Percentiles rank a stretch among this genome's conserved stretches.
Evolutionary conservation across 352 stramenopile genomes (phyloP).

Genomic region (Thalassiosira sp.): DNA sequence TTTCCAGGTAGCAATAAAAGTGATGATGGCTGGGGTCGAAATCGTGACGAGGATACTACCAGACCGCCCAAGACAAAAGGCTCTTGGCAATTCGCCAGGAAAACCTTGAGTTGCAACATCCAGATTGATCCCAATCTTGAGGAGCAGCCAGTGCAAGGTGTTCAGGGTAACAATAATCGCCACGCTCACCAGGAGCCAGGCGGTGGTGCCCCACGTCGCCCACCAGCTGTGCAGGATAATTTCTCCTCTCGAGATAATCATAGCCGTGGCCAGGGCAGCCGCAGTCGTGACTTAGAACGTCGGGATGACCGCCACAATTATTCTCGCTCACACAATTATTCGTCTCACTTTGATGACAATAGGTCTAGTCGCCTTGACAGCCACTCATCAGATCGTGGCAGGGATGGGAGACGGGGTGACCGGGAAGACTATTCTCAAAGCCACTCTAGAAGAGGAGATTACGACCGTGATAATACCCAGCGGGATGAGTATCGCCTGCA

Average conservation of each 20-base stretch:
- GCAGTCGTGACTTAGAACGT: not conserved
- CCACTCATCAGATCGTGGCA: slow-evolving; percentile 14
- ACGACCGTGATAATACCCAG: slow-evolving; percentile 10
- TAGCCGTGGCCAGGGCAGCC: not conserved
- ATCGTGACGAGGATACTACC: slow-evolving; percentile 3
- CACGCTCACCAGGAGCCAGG: not conserved
- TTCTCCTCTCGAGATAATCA: slow-evolving; percentile 2
- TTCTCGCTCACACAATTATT: slow-evolving; percentile 10
- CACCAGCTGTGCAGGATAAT: not conserved
- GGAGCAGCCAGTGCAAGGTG: not conserved
- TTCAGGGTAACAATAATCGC: not conserved
- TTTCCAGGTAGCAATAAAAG: too few species aligned
- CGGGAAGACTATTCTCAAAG: slow-evolving; percentile 5
- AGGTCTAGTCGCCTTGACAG: slow-evolving; percentile 10
- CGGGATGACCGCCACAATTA: not conserved
- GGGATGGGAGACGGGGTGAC: not conserved
- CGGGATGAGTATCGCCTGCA: slow-evolving; percentile 4
- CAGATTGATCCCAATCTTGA: not conserved
- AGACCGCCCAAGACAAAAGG: slow-evolving; percentile 16
- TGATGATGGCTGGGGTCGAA: slow-evolving; percentile 26
- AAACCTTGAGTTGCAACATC: slow-evolving; percentile 12
- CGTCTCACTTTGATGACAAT: slow-evolving; percentile 5
- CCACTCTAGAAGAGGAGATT: slow-evolving; percentile 5
- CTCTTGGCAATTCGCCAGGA: slow-evolving; percentile 24
- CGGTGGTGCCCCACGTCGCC: not conserved